These are phyloP conservation scores for Butyriboletus loyo DNA, from an alignment of 768 basidiomycete genomes.

Conservation along the genomic window DNA sequence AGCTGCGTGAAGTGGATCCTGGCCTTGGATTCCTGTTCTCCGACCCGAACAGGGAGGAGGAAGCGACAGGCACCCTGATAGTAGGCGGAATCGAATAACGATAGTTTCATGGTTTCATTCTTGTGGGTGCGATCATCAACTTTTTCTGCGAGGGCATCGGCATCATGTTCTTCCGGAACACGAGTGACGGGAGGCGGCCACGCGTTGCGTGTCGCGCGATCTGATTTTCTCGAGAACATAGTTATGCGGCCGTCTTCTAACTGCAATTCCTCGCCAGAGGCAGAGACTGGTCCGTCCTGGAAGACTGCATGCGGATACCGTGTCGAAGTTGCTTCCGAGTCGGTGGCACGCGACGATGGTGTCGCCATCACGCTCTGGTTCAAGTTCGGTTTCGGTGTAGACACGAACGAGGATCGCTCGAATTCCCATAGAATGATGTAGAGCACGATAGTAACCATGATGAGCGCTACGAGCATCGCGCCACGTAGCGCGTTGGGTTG, in stretches of 20 bases:
- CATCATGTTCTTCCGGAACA: constrained; percentile 27
- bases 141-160: neutral
- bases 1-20: constrained; percentile 55
- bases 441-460: constrained; percentile 21
- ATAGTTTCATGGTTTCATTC: neutral
- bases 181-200: constrained; percentile 37
- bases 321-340: neutral
- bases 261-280: neutral
- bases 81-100: constrained; percentile 19
- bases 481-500: constrained; percentile 10
- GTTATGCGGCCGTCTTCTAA: neutral
- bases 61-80: constrained; percentile 39
- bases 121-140: neutral
- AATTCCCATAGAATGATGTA: constrained; percentile 21
- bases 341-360: neutral
- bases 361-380: neutral
- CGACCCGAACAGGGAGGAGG: constrained; percentile 47
- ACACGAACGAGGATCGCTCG: constrained; percentile 8
- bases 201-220: neutral
- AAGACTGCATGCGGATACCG: neutral
- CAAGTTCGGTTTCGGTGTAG: neutral
- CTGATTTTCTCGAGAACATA: neutral
- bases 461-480: constrained; percentile 14
- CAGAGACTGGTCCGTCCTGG: neutral
- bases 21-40: constrained; percentile 60